These are phyloP conservation scores for Nannochloropsis granulata DNA, from an alignment of 108 stramenopile genomes.

Conservation along the genomic window DNA sequence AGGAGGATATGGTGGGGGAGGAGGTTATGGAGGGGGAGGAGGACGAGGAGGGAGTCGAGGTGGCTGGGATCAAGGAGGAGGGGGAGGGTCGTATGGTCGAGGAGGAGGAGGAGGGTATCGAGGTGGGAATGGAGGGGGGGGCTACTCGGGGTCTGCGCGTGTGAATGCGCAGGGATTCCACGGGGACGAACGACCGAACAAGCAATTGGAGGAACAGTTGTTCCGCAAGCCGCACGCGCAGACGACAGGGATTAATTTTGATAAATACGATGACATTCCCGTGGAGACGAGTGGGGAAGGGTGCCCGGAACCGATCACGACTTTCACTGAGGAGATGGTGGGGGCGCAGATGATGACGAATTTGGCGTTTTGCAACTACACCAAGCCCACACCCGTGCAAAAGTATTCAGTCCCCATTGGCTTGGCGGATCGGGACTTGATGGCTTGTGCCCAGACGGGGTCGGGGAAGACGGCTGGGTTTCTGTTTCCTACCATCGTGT, in stretches of 20 bases:
- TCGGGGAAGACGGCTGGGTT: slow-evolving; percentile 94
- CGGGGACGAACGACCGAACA: slow-evolving; percentile 31
- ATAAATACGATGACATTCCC: slow-evolving; percentile 93
- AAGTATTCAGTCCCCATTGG: slow-evolving; percentile 93
- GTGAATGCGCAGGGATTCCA: slow-evolving; percentile 40
- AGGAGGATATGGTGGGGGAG: slow-evolving; percentile 5
- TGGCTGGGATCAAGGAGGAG: background rate
- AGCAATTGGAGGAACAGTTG: slow-evolving; percentile 37
- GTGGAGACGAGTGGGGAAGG: slow-evolving; percentile 75
- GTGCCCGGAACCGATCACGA: slow-evolving; percentile 72
- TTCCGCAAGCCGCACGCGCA: slow-evolving; percentile 46
- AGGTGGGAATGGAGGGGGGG: slow-evolving; percentile 12
- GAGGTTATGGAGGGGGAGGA: slow-evolving; percentile 7
- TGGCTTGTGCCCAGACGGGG: slow-evolving; percentile 97
- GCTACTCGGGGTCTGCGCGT: slow-evolving; percentile 7
- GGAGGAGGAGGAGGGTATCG: background rate
- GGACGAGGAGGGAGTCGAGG: slow-evolving; percentile 5
- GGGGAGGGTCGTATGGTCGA: slow-evolving; percentile 14
- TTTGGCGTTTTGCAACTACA: slow-evolving; percentile 77
- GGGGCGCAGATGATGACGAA: slow-evolving; percentile 72
- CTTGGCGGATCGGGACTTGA: slow-evolving; percentile 65
- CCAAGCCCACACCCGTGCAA: slow-evolving; percentile 92
- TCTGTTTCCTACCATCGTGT: slow-evolving; percentile 86
- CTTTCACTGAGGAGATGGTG: slow-evolving; percentile 64
- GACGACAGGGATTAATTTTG: slow-evolving; percentile 98